Evolutionary conservation across 164 flowering plant genomes (phyloP).

Genomic region (Liriodendron chinense): DNA sequence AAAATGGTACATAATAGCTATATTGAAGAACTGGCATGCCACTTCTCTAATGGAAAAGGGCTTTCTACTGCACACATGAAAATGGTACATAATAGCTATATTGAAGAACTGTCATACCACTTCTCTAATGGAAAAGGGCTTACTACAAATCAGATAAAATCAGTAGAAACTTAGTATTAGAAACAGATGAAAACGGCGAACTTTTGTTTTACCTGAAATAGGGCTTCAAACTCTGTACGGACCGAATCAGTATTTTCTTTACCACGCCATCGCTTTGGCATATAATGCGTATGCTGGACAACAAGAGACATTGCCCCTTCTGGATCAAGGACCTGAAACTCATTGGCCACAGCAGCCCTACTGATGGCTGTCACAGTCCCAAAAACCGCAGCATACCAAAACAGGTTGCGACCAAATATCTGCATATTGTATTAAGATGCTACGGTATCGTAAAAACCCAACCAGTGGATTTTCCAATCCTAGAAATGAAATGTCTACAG

Average conservation of each 20-base stretch:
- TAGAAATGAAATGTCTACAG: neutral
- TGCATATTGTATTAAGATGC: conserved; percentile 25
- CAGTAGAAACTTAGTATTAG: too few relatives aligned
- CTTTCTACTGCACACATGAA: too few relatives aligned
- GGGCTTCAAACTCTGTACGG: conserved; percentile 77
- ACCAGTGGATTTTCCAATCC: neutral
- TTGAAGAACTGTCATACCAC: too few relatives aligned
- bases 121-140: too few relatives aligned
- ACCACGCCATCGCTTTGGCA: conserved; percentile 98
- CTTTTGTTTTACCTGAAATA: conserved; percentile 69
- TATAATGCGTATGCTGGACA: conserved; percentile 86
- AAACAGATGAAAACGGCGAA: too few relatives aligned
- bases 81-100: too few relatives aligned
- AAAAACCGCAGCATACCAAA: conserved; percentile 97
- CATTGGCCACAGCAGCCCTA: conserved; percentile 78
- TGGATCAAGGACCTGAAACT: conserved; percentile 85
- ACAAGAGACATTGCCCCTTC: conserved; percentile 86
- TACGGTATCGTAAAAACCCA: neutral
- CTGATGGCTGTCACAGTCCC: conserved; percentile 95
- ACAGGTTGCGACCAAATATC: conserved; percentile 95
- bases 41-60: too few relatives aligned
- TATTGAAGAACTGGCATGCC: too few relatives aligned
- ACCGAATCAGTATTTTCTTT: conserved; percentile 79
- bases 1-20: too few relatives aligned
- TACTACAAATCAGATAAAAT: too few relatives aligned